Evolutionary conservation across 345 rosid genomes (phyloP).

Genomic region (Eucalyptus lansdowneana): DNA sequence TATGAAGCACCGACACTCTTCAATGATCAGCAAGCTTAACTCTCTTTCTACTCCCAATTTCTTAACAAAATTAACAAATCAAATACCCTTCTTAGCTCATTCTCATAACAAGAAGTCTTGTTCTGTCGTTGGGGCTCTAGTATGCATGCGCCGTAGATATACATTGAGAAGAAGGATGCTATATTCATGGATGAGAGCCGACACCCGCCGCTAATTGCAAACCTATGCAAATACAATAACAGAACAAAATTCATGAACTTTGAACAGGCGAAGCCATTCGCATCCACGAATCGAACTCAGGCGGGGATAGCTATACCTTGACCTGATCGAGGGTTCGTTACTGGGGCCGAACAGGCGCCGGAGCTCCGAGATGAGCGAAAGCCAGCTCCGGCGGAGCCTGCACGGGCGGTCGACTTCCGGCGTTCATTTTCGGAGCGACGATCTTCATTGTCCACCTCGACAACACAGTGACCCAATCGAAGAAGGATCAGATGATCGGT

Average conservation of each 20-base stretch:
- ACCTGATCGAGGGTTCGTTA: neutral
- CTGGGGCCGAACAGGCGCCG: neutral
- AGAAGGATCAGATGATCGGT: neutral
- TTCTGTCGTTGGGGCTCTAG: neutral
- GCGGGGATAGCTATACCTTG: neutral
- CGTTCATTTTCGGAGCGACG: neutral
- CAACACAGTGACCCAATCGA: neutral
- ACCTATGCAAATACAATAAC: neutral
- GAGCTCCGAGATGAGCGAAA: neutral
- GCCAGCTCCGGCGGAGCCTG: neutral
- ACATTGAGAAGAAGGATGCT: neutral
- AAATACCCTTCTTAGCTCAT: neutral
- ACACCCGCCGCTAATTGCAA: neutral
- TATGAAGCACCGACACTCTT: too few species aligned
- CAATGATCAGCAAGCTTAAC: constrained; percentile 12
- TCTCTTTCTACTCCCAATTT: constrained; percentile 12
- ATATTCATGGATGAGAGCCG: neutral
- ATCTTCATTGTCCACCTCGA: neutral
- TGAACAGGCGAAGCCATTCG: too few species aligned
- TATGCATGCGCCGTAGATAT: neutral
- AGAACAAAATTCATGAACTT: neutral
- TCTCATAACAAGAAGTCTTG: neutral
- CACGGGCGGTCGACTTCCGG: neutral
- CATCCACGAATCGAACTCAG: neutral
- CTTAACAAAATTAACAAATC: neutral